phyloP scores from a whole-genome alignment of 202 grass and related monocot species.

The Brachypodium distachyon region DNA sequence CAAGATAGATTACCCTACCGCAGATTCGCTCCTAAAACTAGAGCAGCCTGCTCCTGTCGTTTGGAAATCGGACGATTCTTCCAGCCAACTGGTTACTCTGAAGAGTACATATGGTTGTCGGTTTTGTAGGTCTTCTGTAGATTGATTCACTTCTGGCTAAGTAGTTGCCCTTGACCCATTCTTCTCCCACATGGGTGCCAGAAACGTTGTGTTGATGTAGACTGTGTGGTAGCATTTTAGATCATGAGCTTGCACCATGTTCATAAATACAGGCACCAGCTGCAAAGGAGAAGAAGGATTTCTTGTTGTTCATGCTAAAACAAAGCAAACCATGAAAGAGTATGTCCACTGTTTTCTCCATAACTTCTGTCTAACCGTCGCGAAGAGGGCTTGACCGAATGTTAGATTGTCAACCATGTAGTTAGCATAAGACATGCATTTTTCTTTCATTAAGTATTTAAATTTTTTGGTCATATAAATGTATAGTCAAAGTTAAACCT shows the following conservation, averaged over 20 bases:
- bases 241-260: background rate
- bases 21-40: background rate
- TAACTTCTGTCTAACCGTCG: background rate
- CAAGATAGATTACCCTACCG: background rate
- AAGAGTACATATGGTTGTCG: background rate
- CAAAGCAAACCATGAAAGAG: background rate
- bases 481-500: no score
- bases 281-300: background rate
- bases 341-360: background rate
- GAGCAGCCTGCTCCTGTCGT: background rate
- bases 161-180: background rate
- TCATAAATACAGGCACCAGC: slow-evolving; percentile 4
- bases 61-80: background rate
- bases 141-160: background rate
- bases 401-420: background rate
- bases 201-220: background rate
- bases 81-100: background rate
- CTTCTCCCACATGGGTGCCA: background rate
- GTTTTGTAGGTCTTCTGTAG: slow-evolving; percentile 1
- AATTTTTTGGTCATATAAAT: no score
- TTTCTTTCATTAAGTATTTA: no score
- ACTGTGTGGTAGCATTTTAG: background rate
- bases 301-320: background rate
- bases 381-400: background rate
- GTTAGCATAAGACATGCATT: background rate